phyloP scores from a whole-genome alignment of 208 protist species.

The Zelonia costaricensis region DNA sequence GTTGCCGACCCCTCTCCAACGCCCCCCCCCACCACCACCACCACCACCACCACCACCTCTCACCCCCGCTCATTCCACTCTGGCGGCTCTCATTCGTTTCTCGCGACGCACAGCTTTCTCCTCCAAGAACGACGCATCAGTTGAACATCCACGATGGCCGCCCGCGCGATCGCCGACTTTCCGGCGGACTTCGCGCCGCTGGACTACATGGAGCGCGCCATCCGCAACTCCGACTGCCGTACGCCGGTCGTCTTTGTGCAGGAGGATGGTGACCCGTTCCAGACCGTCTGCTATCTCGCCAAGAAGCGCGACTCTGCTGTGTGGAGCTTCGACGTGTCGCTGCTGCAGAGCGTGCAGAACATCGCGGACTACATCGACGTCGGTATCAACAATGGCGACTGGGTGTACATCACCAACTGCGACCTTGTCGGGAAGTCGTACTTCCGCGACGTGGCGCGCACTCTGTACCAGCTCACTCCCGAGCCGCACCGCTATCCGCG shows the following conservation, averaged over 20 bases:
- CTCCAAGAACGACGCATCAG: not conserved
- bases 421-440: conserved; percentile 50
- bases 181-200: conserved; percentile 49
- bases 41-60: not conserved
- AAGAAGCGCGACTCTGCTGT: conserved; percentile 62
- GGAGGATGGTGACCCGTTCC: conserved; percentile 84
- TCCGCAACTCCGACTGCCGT: conserved; percentile 87
- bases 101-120: not conserved
- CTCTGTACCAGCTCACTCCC: conserved; percentile 67
- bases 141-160: conserved; percentile 16
- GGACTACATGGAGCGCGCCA: conserved; percentile 61
- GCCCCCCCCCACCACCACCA: not conserved
- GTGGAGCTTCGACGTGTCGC: conserved; percentile 77
- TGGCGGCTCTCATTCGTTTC: too few species aligned
- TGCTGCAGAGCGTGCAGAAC: conserved; percentile 64
- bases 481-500: conserved; percentile 80
- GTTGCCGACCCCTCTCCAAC: too few species aligned
- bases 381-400: conserved; percentile 87
- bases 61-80: not conserved
- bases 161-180: conserved; percentile 28
- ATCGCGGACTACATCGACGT: conserved; percentile 90
- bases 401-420: conserved; percentile 87
- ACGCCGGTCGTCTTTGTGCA: conserved; percentile 80
- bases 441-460: conserved; percentile 76
- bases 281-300: conserved; percentile 69